Conservation (phyloP, 2,329 filamentous ascomycete species). For the Hypoxylon sp. region DNA sequence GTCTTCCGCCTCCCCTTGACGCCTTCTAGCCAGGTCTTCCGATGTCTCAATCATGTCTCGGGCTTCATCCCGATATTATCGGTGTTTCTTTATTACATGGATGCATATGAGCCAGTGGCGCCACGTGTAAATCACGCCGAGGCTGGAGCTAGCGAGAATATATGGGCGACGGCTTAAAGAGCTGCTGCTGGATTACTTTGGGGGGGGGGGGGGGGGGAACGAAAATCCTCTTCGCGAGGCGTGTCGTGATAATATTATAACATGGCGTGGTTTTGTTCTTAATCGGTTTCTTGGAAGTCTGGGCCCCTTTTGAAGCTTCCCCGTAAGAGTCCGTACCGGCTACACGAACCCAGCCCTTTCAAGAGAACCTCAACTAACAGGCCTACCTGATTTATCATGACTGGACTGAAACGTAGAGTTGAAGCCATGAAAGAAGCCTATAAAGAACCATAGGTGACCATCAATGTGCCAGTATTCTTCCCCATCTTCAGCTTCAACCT, state of each 20-base stretch:
- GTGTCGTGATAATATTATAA: conserved; percentile 39
- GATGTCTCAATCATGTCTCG: conserved; percentile 51
- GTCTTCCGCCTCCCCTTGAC: conserved; percentile 1
- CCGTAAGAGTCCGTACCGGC: conserved; percentile 14
- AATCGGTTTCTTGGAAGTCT: conserved; percentile 9
- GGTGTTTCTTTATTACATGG: conserved; percentile 17
- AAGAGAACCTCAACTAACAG: not conserved
- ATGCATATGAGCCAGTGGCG: conserved; percentile 36
- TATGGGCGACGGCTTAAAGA: conserved; percentile 40
- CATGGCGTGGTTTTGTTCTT: conserved; percentile 19
- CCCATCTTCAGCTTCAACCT: not conserved
- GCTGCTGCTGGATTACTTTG: conserved; percentile 33
- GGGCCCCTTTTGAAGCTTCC: conserved; percentile 24
- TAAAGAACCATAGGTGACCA: conserved; percentile 10
- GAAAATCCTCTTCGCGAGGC: conserved; percentile 16
- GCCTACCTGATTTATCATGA: not conserved
- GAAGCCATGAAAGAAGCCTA: conserved; percentile 2
- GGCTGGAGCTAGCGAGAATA: conserved; percentile 20
- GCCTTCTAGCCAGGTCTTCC: conserved; percentile 33
- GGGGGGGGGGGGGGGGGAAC: too few species aligned
- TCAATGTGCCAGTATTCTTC: not conserved
- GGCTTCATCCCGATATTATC: conserved; percentile 11
- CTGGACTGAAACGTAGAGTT: not conserved
- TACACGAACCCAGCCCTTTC: conserved; percentile 27
- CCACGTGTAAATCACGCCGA: conserved; percentile 45